Percentiles rank a stretch among this genome's conserved stretches.
Conservation (phyloP, 805 yeast genomes). For the Saccharomycopsis selenospora region DNA sequence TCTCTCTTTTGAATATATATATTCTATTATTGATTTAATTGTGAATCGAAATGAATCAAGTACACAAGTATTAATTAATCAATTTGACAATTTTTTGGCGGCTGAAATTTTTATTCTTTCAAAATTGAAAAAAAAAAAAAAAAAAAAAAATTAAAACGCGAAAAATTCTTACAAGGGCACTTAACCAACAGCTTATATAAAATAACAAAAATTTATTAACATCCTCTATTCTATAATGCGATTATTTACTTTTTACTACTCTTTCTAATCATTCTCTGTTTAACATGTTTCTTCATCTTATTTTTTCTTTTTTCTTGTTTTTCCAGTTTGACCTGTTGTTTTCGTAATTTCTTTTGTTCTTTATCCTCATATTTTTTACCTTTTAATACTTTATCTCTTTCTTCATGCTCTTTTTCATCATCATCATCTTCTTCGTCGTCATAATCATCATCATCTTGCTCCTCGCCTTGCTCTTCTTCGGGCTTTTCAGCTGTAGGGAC, state of each 20-base stretch:
- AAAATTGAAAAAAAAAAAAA: neutral
- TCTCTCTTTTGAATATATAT: neutral
- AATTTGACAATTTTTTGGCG: neutral
- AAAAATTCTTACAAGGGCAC: neutral
- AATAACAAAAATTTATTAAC: neutral
- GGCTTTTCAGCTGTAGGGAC: slow-evolving; percentile 37
- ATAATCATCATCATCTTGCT: slow-evolving; percentile 29
- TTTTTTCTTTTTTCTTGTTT: slow-evolving; percentile 73
- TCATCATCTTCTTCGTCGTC: slow-evolving; percentile 33
- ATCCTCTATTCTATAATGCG: too few species aligned
- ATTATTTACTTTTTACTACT: slow-evolving; percentile 34
- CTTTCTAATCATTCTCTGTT: slow-evolving; percentile 66
- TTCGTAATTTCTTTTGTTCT: slow-evolving; percentile 67
- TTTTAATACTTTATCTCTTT: slow-evolving; percentile 35
- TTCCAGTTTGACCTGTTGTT: slow-evolving; percentile 67
- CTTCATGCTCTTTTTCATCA: slow-evolving; percentile 38
- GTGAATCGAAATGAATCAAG: too few species aligned
- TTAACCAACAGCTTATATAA: neutral
- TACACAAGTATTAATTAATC: too few species aligned
- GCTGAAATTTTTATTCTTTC: neutral
- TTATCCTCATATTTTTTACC: slow-evolving; percentile 80
- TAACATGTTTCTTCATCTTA: slow-evolving; percentile 76
- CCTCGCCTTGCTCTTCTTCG: slow-evolving; percentile 28
- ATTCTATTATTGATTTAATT: too few species aligned
- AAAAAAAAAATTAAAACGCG: neutral